Evolutionary conservation across 768 basidiomycete genomes (phyloP).

Genomic region (Collybiopsis luxurians): DNA sequence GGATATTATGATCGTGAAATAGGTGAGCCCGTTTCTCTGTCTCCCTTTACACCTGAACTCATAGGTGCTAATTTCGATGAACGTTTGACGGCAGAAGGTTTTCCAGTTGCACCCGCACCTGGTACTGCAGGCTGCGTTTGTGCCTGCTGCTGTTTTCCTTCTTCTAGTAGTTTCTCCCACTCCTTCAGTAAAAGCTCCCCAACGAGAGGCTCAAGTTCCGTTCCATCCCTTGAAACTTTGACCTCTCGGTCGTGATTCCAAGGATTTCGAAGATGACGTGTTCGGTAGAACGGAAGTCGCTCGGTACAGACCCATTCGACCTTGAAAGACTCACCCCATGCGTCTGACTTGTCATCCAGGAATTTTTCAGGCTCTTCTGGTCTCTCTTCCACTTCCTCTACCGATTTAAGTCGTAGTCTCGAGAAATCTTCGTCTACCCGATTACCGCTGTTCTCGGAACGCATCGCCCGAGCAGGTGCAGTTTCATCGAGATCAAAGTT

Average conservation of each 20-base stretch:
- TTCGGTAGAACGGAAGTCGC: constrained; percentile 70
- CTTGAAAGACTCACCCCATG: constrained; percentile 79
- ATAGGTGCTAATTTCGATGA: background rate
- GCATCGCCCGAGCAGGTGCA: constrained; percentile 24
- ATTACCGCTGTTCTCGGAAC: background rate
- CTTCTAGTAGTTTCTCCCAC: constrained; percentile 46
- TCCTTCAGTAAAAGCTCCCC: constrained; percentile 68
- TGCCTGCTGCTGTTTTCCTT: constrained; percentile 5
- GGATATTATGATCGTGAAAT: constrained; percentile 9
- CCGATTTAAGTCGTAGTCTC: constrained; percentile 8
- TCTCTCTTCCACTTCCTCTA: constrained; percentile 37
- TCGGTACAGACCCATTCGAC: constrained; percentile 79
- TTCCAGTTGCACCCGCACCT: background rate
- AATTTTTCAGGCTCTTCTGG: constrained; percentile 27
- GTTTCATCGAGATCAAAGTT: constrained; percentile 28
- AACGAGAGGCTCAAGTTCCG: constrained; percentile 82
- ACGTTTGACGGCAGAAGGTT: constrained; percentile 4
- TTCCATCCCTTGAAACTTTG: constrained; percentile 86
- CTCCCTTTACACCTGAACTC: background rate
- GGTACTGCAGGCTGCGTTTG: background rate
- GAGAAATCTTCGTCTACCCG: constrained; percentile 4
- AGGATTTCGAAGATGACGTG: constrained; percentile 81
- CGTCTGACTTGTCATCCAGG: constrained; percentile 23
- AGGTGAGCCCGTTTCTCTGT: background rate
- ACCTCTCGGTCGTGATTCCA: constrained; percentile 89